Base-by-base conservation (phyloP, 768 basidiomycete genomes). In the Pisolithus tinctorius region DNA sequence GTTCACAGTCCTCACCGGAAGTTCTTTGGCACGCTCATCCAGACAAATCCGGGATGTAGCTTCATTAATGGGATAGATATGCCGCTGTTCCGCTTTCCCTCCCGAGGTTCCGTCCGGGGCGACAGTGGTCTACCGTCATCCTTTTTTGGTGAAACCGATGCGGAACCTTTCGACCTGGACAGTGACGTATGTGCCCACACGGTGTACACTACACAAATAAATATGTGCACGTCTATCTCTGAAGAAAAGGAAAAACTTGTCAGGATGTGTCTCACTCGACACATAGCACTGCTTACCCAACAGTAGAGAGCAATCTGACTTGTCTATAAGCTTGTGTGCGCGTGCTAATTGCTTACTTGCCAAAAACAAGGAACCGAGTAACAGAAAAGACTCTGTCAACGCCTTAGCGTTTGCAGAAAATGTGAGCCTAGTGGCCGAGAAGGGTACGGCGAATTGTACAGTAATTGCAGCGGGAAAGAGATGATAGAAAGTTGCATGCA, bases 1-100 rank as follows among this genome's bases (percentile, higher is more conserved):
- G 27, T n/a, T 27, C 41, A 34, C 30, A 40, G 46, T 38, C 60
- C 71, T 39, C 56, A 86, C 88, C 89, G 76, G 62, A 88, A 93
- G 61, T 93, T 90, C 67, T 90, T 89, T 0, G 87, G 85, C 4
- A 90, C 88, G 14, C 89, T 86, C 90, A 93, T 92, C 88, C 88
- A 93, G 25, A 92, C 77, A 61, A 82, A 87, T 31, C 83, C 82
- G 50, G 82, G 80, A 59, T 80, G 77, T 23, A 71, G 69, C 67
- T 76, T 80, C 53, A 69, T 70, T 47, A 58, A 58, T 27, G 59
- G 52, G 29, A 59, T 48, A 26, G 64, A 62, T 47, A 54, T 41
- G 48, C 63, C 53, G 17, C 63, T 53, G 7, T 58, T 48, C 43
- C 77, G 79, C 61, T 67, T 78, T 42, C 56, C 57, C 10, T 83